Percentiles rank a stretch among this genome's conserved stretches.
Conservation (phyloP, 768 basidiomycete genomes). For the Tricholoma sp. region DNA sequence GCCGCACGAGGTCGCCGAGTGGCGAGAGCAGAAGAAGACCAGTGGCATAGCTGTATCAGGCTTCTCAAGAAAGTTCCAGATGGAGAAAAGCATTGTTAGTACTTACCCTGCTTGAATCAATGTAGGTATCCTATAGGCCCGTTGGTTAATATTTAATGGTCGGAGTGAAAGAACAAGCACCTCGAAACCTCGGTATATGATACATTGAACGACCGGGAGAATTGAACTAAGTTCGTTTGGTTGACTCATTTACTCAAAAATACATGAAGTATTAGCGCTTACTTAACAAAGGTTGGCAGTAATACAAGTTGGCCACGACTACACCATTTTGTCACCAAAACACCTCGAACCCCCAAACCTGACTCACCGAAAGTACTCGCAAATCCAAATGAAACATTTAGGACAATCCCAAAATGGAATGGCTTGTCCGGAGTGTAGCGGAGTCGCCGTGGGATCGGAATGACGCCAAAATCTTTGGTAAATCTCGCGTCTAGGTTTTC, state of each 20-base stretch:
- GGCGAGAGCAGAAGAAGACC: conserved; percentile 77
- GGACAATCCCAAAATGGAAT: conserved; percentile 44
- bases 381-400: conserved; percentile 56
- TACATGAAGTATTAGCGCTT: conserved; percentile 20
- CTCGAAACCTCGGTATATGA: conserved; percentile 35
- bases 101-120: conserved; percentile 66
- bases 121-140: conserved; percentile 48
- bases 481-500: background rate
- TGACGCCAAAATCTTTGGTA: conserved; percentile 49
- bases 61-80: conserved; percentile 1
- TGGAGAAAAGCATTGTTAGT: conserved; percentile 3
- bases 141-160: conserved; percentile 10
- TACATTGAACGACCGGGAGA: conserved; percentile 32
- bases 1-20: conserved; percentile 75
- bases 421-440: conserved; percentile 46
- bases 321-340: background rate
- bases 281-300: conserved; percentile 79
- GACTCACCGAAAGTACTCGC: conserved; percentile 50
- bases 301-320: conserved; percentile 78
- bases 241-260: background rate
- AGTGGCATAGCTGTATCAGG: conserved; percentile 50
- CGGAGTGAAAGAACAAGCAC: conserved; percentile 15
- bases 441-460: conserved; percentile 56
- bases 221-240: conserved; percentile 29
- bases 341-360: no score